Evolutionary conservation across 176 grass and related monocot species (phyloP).

Genomic region (Canna indica): DNA sequence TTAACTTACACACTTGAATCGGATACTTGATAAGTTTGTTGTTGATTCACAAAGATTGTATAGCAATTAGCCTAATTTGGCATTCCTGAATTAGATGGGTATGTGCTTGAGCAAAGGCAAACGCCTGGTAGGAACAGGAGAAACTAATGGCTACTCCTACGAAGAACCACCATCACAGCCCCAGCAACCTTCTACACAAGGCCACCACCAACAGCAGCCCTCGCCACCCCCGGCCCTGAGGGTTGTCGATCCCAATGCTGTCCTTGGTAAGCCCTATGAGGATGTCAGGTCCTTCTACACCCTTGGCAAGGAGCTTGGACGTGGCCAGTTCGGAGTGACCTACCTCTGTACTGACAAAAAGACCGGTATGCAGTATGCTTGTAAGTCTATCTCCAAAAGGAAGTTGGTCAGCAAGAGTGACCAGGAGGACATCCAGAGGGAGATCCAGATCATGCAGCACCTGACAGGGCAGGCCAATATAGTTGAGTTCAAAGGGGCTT

Average conservation of each 20-base stretch:
- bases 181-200: not conserved
- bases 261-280: constrained; percentile 10
- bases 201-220: not conserved
- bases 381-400: constrained; percentile 19
- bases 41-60: too few relatives aligned
- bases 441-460: constrained; percentile 23
- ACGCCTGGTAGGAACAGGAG: not conserved
- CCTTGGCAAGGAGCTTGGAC: constrained; percentile 14
- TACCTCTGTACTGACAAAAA: constrained; percentile 9
- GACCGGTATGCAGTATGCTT: constrained; percentile 8
- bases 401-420: constrained; percentile 1
- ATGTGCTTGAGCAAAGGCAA: constrained; percentile 5
- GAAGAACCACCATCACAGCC: not conserved
- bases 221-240: not conserved
- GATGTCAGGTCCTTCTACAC: not conserved
- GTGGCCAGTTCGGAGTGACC: constrained; percentile 6
- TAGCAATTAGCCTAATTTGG: not conserved
- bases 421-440: constrained; percentile 4
- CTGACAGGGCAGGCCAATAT: constrained; percentile 13
- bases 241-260: not conserved
- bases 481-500: constrained; percentile 18
- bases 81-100: not conserved
- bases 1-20: too few relatives aligned
- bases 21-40: too few relatives aligned
- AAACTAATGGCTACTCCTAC: not conserved